phyloP scores from a whole-genome alignment of 768 basidiomycete genomes.

The Collybia nuda region DNA sequence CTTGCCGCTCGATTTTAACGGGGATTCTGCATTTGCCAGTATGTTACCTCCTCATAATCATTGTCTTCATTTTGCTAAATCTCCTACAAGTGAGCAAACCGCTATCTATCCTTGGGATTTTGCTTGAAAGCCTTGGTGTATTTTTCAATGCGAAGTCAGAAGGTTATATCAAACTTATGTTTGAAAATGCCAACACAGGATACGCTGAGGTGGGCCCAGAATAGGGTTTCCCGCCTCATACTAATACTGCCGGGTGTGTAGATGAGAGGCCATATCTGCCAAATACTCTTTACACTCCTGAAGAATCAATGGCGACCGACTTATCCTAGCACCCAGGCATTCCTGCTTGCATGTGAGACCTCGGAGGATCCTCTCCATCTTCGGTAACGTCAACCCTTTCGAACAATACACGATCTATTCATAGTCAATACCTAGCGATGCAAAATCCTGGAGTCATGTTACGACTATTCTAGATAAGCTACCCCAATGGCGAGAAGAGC shows the following conservation, averaged over 20 bases:
- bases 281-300: slow-evolving; percentile 57
- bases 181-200: slow-evolving; percentile 75
- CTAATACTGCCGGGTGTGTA: slow-evolving; percentile 21
- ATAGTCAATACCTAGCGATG: slow-evolving; percentile 34
- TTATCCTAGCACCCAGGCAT: slow-evolving; percentile 52
- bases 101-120: slow-evolving; percentile 60
- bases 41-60: slow-evolving; percentile 26
- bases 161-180: slow-evolving; percentile 66
- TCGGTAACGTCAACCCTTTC: slow-evolving; percentile 35
- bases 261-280: slow-evolving; percentile 72
- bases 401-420: slow-evolving; percentile 5
- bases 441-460: slow-evolving; percentile 57
- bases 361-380: slow-evolving; percentile 59
- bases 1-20: slow-evolving; percentile 77
- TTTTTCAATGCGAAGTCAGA: slow-evolving; percentile 69
- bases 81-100: slow-evolving; percentile 68
- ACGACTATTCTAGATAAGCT: slow-evolving; percentile 56
- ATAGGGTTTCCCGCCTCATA: slow-evolving; percentile 2
- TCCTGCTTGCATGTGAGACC: slow-evolving; percentile 55
- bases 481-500: slow-evolving; percentile 68
- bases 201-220: slow-evolving; percentile 72
- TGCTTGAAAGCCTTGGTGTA: slow-evolving; percentile 65
- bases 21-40: slow-evolving; percentile 88
- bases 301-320: slow-evolving; percentile 68
- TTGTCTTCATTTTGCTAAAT: neutral